Evolutionary conservation across 352 stramenopile genomes (phyloP), one percentile per base, ranked within the genome.

Genomic region (Pythium dissimile): DNA sequence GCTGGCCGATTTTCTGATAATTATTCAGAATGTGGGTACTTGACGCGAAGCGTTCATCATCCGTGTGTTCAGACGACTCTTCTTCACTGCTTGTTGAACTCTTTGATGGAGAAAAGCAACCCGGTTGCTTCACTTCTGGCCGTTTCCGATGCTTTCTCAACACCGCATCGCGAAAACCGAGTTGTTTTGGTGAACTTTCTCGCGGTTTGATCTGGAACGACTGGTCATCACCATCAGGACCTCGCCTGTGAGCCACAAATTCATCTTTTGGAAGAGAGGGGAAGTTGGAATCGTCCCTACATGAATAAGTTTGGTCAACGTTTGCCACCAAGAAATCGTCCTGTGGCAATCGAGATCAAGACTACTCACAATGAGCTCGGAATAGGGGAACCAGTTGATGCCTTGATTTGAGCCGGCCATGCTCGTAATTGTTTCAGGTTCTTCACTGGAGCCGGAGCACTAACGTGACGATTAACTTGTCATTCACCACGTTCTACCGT

Each of bases 141-240:
- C 3, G 24, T 30, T 58, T 57, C 12, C 32, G 15, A 7, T 54
- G 71, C 45, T 81, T 72, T 44, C 74, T 70, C 13, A 89, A 54
- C 6, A 87, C 75, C 20, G 72, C 71, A 52, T 86, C 78, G 26
- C 84, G 73, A 46, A 84, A 86, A 11, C 75, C 27, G 3, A 84
- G 34, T 24, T 73, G n/a, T n/a, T n/a, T n/a, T n/a, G n/a, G n/a
- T n/a, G n/a, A n/a, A n/a, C n/a, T n/a, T n/a, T n/a, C n/a, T n/a
- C n/a, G n/a, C n/a, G 69, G n/a, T 71, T 67, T 5, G 56, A 44
- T 31, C 52, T 48, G 43, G 68, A 26, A 10, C 13, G 45, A 16
- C 10, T 32, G 30, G 9, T 54, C n/a, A 38, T 28, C 18, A 38
- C 8, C 16, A 20, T 4, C n/a, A 7, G 28, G 6, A 20, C 16